A percentile compares a stretch with the other conserved stretches of the same genome.
Evolutionary conservation across 805 yeast species (phyloP).

Genomic region (Saccharomycodes ludwigii): DNA sequence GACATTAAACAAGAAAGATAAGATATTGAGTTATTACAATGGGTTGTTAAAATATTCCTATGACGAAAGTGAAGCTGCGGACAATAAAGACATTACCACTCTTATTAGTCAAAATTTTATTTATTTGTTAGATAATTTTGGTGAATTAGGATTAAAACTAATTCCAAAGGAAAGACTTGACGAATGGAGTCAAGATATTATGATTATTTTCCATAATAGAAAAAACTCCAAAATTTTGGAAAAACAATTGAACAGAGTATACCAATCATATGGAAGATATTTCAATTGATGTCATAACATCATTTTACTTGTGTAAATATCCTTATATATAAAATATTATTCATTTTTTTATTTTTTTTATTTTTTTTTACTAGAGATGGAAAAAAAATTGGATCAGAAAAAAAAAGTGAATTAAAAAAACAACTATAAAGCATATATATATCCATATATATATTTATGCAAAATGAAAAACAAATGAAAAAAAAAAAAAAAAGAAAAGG

Average conservation of each 20-base stretch:
- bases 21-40: too few relatives aligned
- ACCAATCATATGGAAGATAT: conserved; percentile 43
- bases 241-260: conserved; percentile 41
- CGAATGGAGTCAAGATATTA: conserved; percentile 55
- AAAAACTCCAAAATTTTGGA: conserved; percentile 29
- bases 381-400: too few relatives aligned
- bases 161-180: conserved; percentile 36
- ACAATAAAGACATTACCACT: too few relatives aligned
- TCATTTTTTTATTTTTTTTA: too few relatives aligned
- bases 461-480: neutral
- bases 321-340: too few relatives aligned
- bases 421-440: too few relatives aligned
- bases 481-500: neutral
- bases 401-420: neutral
- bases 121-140: conserved; percentile 3
- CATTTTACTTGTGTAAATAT: too few relatives aligned
- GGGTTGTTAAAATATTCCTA: too few relatives aligned
- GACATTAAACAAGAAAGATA: too few relatives aligned
- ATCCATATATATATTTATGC: neutral
- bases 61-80: too few relatives aligned
- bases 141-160: conserved; percentile 33
- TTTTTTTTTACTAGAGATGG: too few relatives aligned
- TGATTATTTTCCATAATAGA: conserved; percentile 38
- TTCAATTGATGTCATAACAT: conserved; percentile 5
- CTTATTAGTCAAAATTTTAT: too few relatives aligned